A percentile compares a stretch with the other conserved stretches of the same genome.
phyloP scores from a whole-genome alignment of 1,284 basidiomycete genomes.

The Rhodotorula sp. region DNA sequence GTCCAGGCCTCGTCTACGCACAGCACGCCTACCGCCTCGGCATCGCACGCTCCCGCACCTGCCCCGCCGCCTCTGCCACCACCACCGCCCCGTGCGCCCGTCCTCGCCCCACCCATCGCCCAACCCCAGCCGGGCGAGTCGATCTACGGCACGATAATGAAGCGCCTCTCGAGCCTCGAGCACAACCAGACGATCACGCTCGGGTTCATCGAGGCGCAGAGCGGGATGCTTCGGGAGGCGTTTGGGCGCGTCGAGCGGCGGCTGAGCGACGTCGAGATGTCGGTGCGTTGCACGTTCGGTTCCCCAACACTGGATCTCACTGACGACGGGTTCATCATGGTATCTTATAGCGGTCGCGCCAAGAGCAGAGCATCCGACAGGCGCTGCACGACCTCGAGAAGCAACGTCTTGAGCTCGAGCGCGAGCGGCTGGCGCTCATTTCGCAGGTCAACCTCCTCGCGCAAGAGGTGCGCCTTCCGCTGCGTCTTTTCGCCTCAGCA shows the following conservation, averaged over 20 bases:
- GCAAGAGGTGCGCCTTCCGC: constrained; percentile 61
- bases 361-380: constrained; percentile 66
- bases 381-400: constrained; percentile 69
- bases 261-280: constrained; percentile 60
- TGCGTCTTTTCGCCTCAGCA: fast-evolving
- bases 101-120: constrained; percentile 5
- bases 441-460: constrained; percentile 68
- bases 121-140: constrained; percentile 72
- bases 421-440: constrained; percentile 67
- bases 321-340: no score
- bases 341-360: constrained; percentile 61
- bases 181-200: constrained; percentile 82
- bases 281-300: constrained; percentile 59
- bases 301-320: not conserved
- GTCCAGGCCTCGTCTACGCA: not conserved
- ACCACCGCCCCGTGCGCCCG: constrained; percentile 8
- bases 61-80: not conserved
- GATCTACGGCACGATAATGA: constrained; percentile 95
- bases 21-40: not conserved
- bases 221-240: constrained; percentile 70
- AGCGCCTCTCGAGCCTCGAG: constrained; percentile 81
- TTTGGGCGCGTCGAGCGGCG: constrained; percentile 66
- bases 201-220: constrained; percentile 89
- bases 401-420: constrained; percentile 66
- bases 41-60: not conserved